These are phyloP conservation scores for Trametes meyenii DNA, from an alignment of 768 basidiomycete genomes.

Conservation along the genomic window DNA sequence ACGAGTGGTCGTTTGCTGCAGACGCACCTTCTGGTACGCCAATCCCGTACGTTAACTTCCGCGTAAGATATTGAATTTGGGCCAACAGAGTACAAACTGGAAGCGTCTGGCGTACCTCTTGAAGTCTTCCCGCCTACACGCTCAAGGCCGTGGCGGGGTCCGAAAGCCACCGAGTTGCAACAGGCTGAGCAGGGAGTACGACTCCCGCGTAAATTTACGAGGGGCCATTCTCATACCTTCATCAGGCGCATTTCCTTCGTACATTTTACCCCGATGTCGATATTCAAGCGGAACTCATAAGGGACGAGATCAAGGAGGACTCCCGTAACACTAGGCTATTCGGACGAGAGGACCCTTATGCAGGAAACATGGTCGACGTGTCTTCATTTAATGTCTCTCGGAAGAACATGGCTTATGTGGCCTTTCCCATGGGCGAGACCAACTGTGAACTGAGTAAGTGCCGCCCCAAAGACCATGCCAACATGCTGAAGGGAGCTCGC, in stretches of 20 bases:
- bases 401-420: constrained; percentile 39
- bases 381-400: constrained; percentile 36
- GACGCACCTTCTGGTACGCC: constrained; percentile 34
- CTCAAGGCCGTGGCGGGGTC: constrained; percentile 34
- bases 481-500: constrained; percentile 1
- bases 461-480: neutral
- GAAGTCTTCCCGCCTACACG: constrained; percentile 59
- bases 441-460: constrained; percentile 62
- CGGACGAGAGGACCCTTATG: constrained; percentile 55
- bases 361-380: constrained; percentile 55
- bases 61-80: neutral
- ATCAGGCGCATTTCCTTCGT: constrained; percentile 71
- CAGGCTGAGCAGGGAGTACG: constrained; percentile 70
- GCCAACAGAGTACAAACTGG: constrained; percentile 36
- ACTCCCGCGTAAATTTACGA: neutral
- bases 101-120: constrained; percentile 36
- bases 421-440: constrained; percentile 68
- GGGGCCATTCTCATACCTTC: neutral
- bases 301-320: constrained; percentile 55
- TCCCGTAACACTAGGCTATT: constrained; percentile 38
- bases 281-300: constrained; percentile 67
- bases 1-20: constrained; percentile 56
- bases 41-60: neutral
- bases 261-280: constrained; percentile 74
- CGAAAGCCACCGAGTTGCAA: constrained; percentile 37